Percentiles rank a stretch among this genome's conserved stretches.
These are phyloP conservation scores for Cyberlindnera bimundalis DNA, from an alignment of 805 yeast genomes.

Conservation along the genomic window DNA sequence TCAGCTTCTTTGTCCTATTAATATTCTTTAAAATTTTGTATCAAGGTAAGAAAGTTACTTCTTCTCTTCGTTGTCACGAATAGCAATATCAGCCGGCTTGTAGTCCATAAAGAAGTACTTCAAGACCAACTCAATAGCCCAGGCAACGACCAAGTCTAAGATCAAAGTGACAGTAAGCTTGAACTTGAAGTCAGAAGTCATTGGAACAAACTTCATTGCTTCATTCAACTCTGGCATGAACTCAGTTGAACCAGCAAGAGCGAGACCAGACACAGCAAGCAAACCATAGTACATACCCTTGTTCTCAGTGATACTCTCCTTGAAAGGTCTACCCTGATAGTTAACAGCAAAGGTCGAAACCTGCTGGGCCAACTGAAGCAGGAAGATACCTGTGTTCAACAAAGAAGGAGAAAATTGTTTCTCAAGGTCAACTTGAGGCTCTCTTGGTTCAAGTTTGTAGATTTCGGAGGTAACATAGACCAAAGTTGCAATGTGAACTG, in stretches of 20 bases:
- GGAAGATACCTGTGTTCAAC: slow-evolving; percentile 92
- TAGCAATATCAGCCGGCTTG: slow-evolving; percentile 88
- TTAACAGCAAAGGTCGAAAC: slow-evolving; percentile 97
- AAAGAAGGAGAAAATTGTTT: slow-evolving; percentile 85
- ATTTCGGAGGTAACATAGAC: slow-evolving; percentile 81
- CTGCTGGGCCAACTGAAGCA: slow-evolving; percentile 92
- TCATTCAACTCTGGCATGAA: slow-evolving; percentile 92
- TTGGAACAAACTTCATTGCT: slow-evolving; percentile 87
- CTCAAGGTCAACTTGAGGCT: slow-evolving; percentile 84
- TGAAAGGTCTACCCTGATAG: slow-evolving; percentile 95
- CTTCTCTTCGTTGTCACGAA: slow-evolving; percentile 22
- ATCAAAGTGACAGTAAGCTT: slow-evolving; percentile 72
- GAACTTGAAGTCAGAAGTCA: slow-evolving; percentile 68
- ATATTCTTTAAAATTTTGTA: not conserved
- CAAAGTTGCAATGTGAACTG: slow-evolving; percentile 81
- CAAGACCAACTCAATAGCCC: slow-evolving; percentile 74
- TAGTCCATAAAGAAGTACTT: slow-evolving; percentile 87
- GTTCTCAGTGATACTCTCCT: slow-evolving; percentile 85
- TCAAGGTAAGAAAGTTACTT: not conserved
- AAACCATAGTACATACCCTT: slow-evolving; percentile 97
- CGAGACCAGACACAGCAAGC: slow-evolving; percentile 84
- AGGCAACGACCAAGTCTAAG: slow-evolving; percentile 72
- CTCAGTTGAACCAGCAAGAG: slow-evolving; percentile 90
- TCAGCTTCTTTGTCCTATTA: too few species aligned
- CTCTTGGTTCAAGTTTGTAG: slow-evolving; percentile 88